Conservation (phyloP, 805 yeast species). For the Kodamaea neixiangensis region DNA sequence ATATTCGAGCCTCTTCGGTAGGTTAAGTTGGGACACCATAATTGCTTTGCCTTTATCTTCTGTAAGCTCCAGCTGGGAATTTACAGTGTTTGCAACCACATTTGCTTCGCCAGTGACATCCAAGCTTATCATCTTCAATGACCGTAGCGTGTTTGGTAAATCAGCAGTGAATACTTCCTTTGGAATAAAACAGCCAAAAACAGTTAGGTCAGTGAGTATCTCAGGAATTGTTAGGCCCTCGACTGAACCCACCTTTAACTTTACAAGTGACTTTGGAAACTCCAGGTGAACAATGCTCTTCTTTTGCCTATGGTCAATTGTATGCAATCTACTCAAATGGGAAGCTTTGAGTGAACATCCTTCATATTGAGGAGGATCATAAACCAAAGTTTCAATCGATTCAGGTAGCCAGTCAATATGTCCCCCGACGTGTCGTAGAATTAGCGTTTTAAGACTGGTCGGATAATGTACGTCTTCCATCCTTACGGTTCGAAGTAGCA, state of each 20-base stretch:
- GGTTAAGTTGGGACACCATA: background rate
- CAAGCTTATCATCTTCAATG: background rate
- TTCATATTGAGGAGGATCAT: background rate
- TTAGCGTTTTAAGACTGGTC: background rate
- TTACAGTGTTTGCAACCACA: background rate
- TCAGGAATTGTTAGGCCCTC: background rate
- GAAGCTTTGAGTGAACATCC: background rate
- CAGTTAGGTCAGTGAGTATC: background rate
- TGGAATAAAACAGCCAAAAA: background rate
- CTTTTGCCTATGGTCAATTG: background rate
- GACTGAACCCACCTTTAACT: background rate
- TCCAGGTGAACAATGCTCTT: background rate
- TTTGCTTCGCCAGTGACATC: background rate
- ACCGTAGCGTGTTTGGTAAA: background rate
- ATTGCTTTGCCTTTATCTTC: no score
- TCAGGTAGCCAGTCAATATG: background rate
- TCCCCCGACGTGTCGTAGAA: background rate
- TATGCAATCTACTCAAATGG: background rate
- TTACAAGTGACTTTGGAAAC: background rate
- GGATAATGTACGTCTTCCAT: background rate
- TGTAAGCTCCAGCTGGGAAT: no score
- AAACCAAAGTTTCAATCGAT: background rate
- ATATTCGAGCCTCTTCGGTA: background rate
- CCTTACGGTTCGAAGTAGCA: background rate
- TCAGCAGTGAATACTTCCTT: background rate